These are phyloP conservation scores for Naganishia vaughanmartiniae DNA, from an alignment of 768 basidiomycete genomes.

Conservation along the genomic window DNA sequence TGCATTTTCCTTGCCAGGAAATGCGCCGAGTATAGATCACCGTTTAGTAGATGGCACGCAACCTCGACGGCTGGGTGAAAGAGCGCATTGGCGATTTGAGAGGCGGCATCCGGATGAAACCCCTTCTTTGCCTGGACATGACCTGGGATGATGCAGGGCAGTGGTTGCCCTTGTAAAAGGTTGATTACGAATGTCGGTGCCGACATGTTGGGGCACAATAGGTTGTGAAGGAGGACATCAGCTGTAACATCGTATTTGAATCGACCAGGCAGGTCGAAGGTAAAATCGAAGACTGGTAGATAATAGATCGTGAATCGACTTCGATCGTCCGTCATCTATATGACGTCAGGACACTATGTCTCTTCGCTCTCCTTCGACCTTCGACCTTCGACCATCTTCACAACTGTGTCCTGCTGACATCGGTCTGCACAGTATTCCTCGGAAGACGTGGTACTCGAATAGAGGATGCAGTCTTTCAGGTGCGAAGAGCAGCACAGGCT, in stretches of 20 bases:
- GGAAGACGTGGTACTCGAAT: too few species aligned
- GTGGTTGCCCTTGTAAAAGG: slow-evolving; percentile 1
- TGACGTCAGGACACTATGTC: not conserved
- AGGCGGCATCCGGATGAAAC: slow-evolving; percentile 23
- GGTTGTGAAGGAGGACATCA: not conserved
- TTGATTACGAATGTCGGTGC: slow-evolving; percentile 4
- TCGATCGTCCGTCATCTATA: not conserved
- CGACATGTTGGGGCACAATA: not conserved
- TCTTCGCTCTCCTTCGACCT: too few species aligned
- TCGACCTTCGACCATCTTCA: too few species aligned
- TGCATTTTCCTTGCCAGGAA: slow-evolving; percentile 30
- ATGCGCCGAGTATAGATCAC: slow-evolving; percentile 29
- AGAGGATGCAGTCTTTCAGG: not conserved
- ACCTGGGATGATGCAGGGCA: slow-evolving; percentile 26
- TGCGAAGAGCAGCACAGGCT: not conserved
- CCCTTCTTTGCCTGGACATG: slow-evolving; percentile 28
- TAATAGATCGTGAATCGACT: slow-evolving; percentile 2
- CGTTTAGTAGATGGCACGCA: slow-evolving; percentile 22
- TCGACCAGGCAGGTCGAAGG: too few species aligned
- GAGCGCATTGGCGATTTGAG: slow-evolving; percentile 29
- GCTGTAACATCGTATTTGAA: not conserved
- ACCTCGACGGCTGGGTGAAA: slow-evolving; percentile 30
- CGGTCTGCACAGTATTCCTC: too few species aligned
- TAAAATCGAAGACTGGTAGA: not conserved
- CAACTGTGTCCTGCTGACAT: too few species aligned